These are phyloP conservation scores for Oryza glaberrima DNA, from an alignment of 176 grass and related monocot genomes.

Conservation along the genomic window DNA sequence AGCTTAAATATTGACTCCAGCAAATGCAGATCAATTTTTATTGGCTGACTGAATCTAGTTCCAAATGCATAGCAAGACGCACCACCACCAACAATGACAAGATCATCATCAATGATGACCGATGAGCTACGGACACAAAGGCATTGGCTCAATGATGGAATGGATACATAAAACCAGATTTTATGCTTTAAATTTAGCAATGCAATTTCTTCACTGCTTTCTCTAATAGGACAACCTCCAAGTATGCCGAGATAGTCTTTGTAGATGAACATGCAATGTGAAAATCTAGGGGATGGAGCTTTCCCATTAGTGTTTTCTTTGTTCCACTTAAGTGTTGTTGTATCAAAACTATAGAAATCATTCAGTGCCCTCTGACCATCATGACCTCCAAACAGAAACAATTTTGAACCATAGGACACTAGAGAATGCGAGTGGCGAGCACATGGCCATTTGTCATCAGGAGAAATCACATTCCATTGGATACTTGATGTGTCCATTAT, in stretches of 20 bases:
- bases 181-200: constrained; percentile 63
- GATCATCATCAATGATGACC: constrained; percentile 67
- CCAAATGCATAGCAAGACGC: constrained; percentile 98
- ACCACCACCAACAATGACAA: constrained; percentile 85
- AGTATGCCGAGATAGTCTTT: constrained; percentile 81
- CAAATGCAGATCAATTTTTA: constrained; percentile 72
- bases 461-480: constrained; percentile 61
- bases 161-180: constrained; percentile 63
- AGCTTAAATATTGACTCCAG: constrained; percentile 50
- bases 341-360: constrained; percentile 80
- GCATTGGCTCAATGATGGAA: constrained; percentile 61
- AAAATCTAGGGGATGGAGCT: constrained; percentile 86
- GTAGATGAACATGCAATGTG: constrained; percentile 89
- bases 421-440: constrained; percentile 93
- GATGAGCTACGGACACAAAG: constrained; percentile 86
- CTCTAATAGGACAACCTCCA: constrained; percentile 80
- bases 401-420: constrained; percentile 56
- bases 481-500: constrained; percentile 72
- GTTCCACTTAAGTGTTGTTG: constrained; percentile 67
- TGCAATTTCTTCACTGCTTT: constrained; percentile 68
- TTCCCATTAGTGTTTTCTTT: constrained; percentile 64
- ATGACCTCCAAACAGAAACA: constrained; percentile 92
- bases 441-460: constrained; percentile 64
- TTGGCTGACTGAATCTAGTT: constrained; percentile 80
- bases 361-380: constrained; percentile 77